Conservation (phyloP, 164 flowering plant genomes). For the Buxus sempervirens region DNA sequence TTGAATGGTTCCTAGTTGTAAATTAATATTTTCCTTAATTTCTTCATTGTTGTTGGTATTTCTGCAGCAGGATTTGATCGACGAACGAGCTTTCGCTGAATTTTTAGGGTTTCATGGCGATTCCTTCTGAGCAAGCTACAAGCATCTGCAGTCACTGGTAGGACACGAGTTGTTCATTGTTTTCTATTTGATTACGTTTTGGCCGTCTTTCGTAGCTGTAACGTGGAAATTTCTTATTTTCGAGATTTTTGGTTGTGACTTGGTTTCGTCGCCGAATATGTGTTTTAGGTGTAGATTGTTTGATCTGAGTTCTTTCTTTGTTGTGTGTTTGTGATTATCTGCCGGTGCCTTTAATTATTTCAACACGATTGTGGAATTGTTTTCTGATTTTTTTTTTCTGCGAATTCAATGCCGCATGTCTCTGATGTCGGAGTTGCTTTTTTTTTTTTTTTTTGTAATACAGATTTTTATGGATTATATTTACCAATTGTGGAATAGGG, state of each 20-base stretch:
- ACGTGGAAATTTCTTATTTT: neutral
- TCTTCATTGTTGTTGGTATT: neutral
- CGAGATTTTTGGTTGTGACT: neutral
- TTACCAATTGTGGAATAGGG: too few relatives aligned
- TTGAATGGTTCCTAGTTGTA: neutral
- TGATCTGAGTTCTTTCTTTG: neutral
- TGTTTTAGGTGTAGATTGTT: neutral
- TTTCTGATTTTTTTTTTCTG: neutral
- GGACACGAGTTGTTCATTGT: neutral
- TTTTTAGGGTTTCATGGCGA: constrained; percentile 32
- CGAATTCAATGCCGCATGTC: neutral
- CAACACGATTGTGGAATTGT: neutral
- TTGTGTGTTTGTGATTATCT: neutral
- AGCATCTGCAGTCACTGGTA: constrained; percentile 69
- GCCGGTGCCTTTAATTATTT: neutral
- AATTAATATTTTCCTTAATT: neutral
- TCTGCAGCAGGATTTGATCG: constrained; percentile 5
- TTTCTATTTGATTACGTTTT: neutral
- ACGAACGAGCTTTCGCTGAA: neutral
- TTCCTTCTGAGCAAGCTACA: constrained; percentile 41
- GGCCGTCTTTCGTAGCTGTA: neutral
- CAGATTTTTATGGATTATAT: too few relatives aligned
- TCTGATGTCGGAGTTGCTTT: neutral
- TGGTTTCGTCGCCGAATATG: neutral
- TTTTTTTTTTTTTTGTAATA: too few relatives aligned